These are phyloP conservation scores for Malus hybrid DNA, from an alignment of 331 rosid species.

Conservation along the genomic window DNA sequence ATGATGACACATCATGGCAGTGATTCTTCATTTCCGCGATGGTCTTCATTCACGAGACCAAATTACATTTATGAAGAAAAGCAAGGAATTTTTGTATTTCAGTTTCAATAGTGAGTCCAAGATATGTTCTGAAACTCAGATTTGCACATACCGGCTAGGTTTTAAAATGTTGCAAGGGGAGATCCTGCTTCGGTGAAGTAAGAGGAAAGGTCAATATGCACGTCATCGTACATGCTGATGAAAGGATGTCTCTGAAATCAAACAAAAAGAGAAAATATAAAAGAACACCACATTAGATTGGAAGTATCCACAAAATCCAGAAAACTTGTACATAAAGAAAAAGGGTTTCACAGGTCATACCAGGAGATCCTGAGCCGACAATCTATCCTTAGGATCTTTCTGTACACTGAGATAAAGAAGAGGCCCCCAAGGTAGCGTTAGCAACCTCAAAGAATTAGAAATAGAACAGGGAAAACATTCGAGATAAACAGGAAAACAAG, in stretches of 20 bases:
- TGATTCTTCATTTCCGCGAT: not conserved
- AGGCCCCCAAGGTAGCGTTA: constrained; percentile 17
- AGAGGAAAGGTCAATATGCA: constrained; percentile 58
- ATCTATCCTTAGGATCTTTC: constrained; percentile 63
- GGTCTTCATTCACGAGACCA: not conserved
- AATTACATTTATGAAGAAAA: not conserved
- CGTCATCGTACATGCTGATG: constrained; percentile 52
- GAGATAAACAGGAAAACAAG: not conserved
- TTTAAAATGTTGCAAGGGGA: constrained; percentile 73
- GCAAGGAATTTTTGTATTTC: not conserved
- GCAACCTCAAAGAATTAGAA: constrained; percentile 15
- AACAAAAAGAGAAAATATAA: not conserved
- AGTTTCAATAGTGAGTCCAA: constrained; percentile 9
- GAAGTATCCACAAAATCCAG: not conserved
- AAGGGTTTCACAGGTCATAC: constrained; percentile 38
- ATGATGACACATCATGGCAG: not conserved
- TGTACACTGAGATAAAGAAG: constrained; percentile 47
- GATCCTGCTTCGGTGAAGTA: constrained; percentile 87
- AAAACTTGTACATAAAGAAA: not conserved
- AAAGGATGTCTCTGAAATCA: constrained; percentile 65
- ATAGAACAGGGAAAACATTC: not conserved
- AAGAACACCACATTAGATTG: constrained; percentile 19
- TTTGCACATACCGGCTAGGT: constrained; percentile 28
- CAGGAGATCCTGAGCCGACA: constrained; percentile 77
- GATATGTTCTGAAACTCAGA: constrained; percentile 2